Conservation (phyloP, 106 monocot species). For the Apostasia ramifera region DNA sequence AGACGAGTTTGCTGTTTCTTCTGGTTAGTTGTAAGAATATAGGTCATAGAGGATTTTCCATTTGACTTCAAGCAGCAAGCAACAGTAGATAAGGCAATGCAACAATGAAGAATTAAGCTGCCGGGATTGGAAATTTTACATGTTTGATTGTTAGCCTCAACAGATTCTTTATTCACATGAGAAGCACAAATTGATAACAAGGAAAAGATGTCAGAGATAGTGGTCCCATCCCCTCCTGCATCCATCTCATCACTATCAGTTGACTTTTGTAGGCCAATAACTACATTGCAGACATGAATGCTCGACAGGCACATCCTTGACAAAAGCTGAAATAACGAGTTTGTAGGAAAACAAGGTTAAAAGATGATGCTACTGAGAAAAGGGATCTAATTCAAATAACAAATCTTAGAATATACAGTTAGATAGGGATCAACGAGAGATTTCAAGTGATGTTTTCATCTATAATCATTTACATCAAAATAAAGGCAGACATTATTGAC, state of each 20-base stretch:
- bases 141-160: conserved; percentile 49
- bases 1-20: conserved; percentile 78
- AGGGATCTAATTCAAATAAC: not conserved
- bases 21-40: conserved; percentile 61
- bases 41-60: conserved; percentile 38
- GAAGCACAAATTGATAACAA: conserved; percentile 60
- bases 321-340: conserved; percentile 53
- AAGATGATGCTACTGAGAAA: not conserved
- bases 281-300: conserved; percentile 35
- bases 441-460: too few species aligned
- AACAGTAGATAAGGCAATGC: conserved; percentile 67
- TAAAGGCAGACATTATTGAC: too few species aligned
- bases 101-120: conserved; percentile 70
- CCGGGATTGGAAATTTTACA: conserved; percentile 76
- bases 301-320: conserved; percentile 61
- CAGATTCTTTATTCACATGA: conserved; percentile 68
- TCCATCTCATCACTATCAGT: conserved; percentile 33
- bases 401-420: too few species aligned
- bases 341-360: not conserved
- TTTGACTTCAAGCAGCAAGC: conserved; percentile 42
- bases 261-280: conserved; percentile 44
- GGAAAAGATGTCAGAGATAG: conserved; percentile 71
- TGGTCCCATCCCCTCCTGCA: conserved; percentile 67
- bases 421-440: not conserved
- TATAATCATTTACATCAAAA: too few species aligned